Evolutionary conservation across 306 rosid species (phyloP), one percentile per base, ranked within the genome.

Genomic region (Ceratonia siliqua): DNA sequence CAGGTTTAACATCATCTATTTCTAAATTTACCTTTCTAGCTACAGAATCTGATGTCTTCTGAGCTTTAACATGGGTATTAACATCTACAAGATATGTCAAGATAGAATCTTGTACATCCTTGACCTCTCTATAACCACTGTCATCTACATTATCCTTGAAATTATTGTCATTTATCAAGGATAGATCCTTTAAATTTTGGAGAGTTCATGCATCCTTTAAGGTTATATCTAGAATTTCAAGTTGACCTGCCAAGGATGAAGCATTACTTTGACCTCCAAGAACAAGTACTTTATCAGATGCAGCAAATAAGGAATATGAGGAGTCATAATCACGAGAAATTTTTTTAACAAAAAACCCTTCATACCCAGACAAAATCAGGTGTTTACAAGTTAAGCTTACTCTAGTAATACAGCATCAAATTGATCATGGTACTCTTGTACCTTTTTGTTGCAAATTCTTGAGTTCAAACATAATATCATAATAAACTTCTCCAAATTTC

Each of bases 261-360:
- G 97, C 56, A 72, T 84, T 88, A 72, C 75, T 86, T 45, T 74
- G 84, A 67, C 81, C 80, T 32, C 83, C 92, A 69, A 96, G 92
- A 77, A 88, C 84, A 52, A 89, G 88, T 30, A 87, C 81, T 79
- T 91, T 87, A 74, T 87, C 85, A 25, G 96, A 87, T 41, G 88
- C 89, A 71, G 97, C 78, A 28, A 85, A 82, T 1, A 62, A 74
- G 72, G 88, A 79, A 53, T 96, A 88, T 22, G 76, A 62, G 38
- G 86, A 73, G 66, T 88, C 90, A 73, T 97, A 89, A 78, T 89
- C 91, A 36, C 28, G 79, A 15, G 85, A 80, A 70, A 81, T 48
- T 67, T 85, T 94, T 78, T 76, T 79, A 24, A 79, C 77, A 78
- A 79, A 84, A 68, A 75, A 87, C 74, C 94, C 97, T 91, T 69